Base-by-base conservation (phyloP, 768 basidiomycete species). In the Russula virescens region DNA sequence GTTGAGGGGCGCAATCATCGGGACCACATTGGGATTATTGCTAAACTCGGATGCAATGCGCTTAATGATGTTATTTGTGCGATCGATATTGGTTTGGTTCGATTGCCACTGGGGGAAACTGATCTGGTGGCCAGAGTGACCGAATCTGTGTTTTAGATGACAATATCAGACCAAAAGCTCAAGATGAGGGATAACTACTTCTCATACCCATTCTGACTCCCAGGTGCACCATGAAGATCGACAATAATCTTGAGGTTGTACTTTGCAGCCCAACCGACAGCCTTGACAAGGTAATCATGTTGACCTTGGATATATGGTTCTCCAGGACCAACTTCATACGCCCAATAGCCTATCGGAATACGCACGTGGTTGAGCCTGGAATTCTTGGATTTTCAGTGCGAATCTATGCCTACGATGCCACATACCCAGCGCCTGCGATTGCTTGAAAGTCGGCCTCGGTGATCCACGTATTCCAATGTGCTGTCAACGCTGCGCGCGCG, bases 271-370 rank as follows among this genome's bases (percentile, higher is more conserved):
- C 91, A 93, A 23, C 71, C 71, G 48, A 89, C 79, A 10, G 89
- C 89, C 46, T 83, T 80, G 64, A 77, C 66, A 25, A 92, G 75
- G 73, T 87, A 91, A 21, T 83, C 79, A 38, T 89, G 75, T 71
- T 91, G 90, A 13, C 90, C 90, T 73, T 84, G 81, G 61, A 89
- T 83, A 72, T 81, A 92, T 8, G 91, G 92, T 69, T 93, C 88
- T 5, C 89, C 89, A 14, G 79, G 77, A 23, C 81, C 80, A 40
- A 92, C 84, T 62, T 94, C 91, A 68, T 87, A 92, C 1, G 89
- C 91, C 91, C 91, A 95, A 73, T 90, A 96, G 14, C 92, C 94
- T 49, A 95, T 89, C 16, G 91, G 91, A 42, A 93, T 69, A 49
- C 91, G 84, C 60, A 93, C 87, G 71, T 91, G 89, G 69, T 91